These are phyloP conservation scores for Cercospora nicotianae DNA, from an alignment of 2,329 filamentous ascomycete species.

Conservation along the genomic window DNA sequence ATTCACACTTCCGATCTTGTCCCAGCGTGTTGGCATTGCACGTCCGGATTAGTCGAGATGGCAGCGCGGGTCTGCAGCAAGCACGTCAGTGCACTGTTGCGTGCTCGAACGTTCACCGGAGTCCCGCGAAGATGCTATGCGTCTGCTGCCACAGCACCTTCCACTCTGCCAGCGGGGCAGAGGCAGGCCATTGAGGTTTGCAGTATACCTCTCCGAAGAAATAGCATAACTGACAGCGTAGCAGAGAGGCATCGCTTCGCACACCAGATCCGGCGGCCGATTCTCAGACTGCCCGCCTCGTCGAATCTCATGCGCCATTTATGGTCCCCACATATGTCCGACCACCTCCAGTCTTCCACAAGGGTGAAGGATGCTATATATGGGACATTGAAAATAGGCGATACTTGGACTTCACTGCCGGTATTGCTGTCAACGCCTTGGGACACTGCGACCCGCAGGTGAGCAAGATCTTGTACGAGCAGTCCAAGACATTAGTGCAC, in stretches of 20 bases:
- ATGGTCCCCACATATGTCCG: constrained; percentile 97
- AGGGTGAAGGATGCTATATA: constrained; percentile 81
- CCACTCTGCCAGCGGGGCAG: constrained; percentile 44
- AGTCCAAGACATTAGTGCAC: constrained; percentile 73
- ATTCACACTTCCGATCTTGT: background rate
- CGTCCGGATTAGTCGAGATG: constrained; percentile 1
- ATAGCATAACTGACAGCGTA: constrained; percentile 16
- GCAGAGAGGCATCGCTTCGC: constrained; percentile 55
- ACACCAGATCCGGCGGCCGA: constrained; percentile 72
- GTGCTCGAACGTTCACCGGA: constrained; percentile 13
- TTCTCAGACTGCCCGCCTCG: constrained; percentile 71
- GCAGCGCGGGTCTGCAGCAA: constrained; percentile 24
- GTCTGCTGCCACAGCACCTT: constrained; percentile 44
- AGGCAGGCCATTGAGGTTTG: constrained; percentile 36
- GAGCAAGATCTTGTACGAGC: constrained; percentile 68
- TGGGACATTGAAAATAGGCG: constrained; percentile 86
- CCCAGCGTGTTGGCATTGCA: background rate
- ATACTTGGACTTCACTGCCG: constrained; percentile 93
- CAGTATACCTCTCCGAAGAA: no score
- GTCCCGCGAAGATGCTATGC: constrained; percentile 29
- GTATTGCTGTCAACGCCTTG: constrained; percentile 91
- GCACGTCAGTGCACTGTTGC: constrained; percentile 29
- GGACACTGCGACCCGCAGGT: constrained; percentile 87
- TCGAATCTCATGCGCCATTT: constrained; percentile 74
- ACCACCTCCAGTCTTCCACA: constrained; percentile 84